phyloP scores from a whole-genome alignment of 1,284 basidiomycete species.

The Leccinum griseonigrum region DNA sequence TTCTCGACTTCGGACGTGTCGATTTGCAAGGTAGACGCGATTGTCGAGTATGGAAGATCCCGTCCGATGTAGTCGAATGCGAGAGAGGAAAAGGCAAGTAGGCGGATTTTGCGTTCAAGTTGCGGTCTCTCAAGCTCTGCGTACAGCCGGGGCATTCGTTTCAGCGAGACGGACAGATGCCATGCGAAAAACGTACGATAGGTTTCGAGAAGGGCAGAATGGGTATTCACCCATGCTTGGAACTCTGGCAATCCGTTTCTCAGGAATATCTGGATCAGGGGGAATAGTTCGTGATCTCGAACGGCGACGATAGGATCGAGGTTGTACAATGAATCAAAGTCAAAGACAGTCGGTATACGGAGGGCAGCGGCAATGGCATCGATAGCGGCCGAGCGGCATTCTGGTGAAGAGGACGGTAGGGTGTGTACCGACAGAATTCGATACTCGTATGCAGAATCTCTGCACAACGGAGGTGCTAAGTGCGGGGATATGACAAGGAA shows the following conservation, averaged over 20 bases:
- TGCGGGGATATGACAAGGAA: background rate
- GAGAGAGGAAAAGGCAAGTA: conserved; percentile 78
- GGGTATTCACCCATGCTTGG: conserved; percentile 56
- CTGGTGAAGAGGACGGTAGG: conserved; percentile 50
- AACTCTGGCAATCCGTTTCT: conserved; percentile 66
- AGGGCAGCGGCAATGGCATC: conserved; percentile 67
- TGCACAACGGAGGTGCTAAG: conserved; percentile 25
- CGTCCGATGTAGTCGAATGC: conserved; percentile 76
- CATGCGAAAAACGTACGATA: conserved; percentile 49
- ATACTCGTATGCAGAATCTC: conserved; percentile 62
- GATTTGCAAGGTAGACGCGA: conserved; percentile 71
- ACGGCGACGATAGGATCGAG: conserved; percentile 70
- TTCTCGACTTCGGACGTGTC: conserved; percentile 75
- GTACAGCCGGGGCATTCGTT: background rate
- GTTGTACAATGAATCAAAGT: conserved; percentile 81
- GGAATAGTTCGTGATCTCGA: conserved; percentile 65
- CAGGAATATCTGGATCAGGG: conserved; percentile 72
- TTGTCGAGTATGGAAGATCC: conserved; percentile 72
- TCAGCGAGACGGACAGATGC: background rate
- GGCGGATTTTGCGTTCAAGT: conserved; percentile 79
- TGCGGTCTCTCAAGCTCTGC: conserved; percentile 52
- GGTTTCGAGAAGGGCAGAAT: conserved; percentile 53
- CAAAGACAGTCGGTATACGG: conserved; percentile 67
- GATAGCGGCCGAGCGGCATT: conserved; percentile 53
- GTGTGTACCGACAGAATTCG: conserved; percentile 60